Conservation (phyloP, 2,329 filamentous ascomycete species). For the Hypoxylon sp. region DNA sequence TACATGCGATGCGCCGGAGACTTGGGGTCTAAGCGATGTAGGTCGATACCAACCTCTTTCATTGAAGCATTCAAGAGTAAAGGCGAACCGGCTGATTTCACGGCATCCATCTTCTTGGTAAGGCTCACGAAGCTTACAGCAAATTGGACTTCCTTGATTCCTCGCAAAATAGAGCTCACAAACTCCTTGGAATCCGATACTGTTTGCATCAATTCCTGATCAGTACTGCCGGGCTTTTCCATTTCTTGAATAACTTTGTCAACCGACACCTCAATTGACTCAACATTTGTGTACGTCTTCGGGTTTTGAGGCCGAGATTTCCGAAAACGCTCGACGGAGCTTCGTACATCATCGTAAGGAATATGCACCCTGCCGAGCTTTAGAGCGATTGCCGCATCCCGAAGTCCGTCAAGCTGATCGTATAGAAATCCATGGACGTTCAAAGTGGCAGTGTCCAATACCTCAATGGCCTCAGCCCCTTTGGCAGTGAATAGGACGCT, state of each 20-base stretch:
- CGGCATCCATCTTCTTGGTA: slow-evolving; percentile 80
- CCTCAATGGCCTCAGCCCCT: slow-evolving; percentile 84
- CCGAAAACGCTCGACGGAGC: slow-evolving; percentile 71
- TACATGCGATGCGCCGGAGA: slow-evolving; percentile 99
- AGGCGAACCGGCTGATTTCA: slow-evolving; percentile 76
- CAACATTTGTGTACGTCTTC: slow-evolving; percentile 54
- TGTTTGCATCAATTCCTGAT: slow-evolving; percentile 79
- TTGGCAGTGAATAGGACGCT: slow-evolving; percentile 92
- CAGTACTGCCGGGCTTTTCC: slow-evolving; percentile 73
- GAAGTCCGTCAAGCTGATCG: slow-evolving; percentile 84
- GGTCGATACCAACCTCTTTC: slow-evolving; percentile 95
- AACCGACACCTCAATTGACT: slow-evolving; percentile 73
- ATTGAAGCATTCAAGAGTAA: slow-evolving; percentile 89
- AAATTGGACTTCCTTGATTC: slow-evolving; percentile 96
- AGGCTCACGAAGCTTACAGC: slow-evolving; percentile 91
- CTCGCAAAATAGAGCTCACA: slow-evolving; percentile 86
- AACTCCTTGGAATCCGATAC: slow-evolving; percentile 96
- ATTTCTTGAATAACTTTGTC: slow-evolving; percentile 81
- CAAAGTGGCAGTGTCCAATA: slow-evolving; percentile 87
- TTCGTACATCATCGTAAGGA: slow-evolving; percentile 86
- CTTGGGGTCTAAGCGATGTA: slow-evolving; percentile 90
- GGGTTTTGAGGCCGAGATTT: slow-evolving; percentile 57
- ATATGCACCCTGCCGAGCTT: slow-evolving; percentile 93
- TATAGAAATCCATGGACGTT: slow-evolving; percentile 94
- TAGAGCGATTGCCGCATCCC: slow-evolving; percentile 89